Conservation (phyloP, 371 early-diverging fungal species). For the Lichtheimia ornata region DNA sequence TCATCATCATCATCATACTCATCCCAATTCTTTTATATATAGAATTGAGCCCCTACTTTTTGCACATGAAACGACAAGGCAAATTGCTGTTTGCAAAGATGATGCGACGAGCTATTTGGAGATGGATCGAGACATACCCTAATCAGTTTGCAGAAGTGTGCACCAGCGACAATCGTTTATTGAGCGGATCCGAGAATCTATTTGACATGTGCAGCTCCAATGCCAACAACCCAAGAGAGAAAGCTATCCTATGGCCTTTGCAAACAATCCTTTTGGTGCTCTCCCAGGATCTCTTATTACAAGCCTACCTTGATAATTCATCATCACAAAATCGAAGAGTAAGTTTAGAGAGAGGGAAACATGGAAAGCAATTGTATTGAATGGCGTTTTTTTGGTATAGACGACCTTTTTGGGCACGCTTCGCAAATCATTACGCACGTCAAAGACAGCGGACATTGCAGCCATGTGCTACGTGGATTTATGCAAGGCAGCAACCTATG, state of each 20-base stretch:
- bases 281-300: conserved; percentile 72
- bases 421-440: conserved; percentile 61
- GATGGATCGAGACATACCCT: conserved; percentile 82
- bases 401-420: conserved; percentile 68
- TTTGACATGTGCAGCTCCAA: conserved; percentile 73
- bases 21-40: not conserved
- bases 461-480: conserved; percentile 79
- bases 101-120: conserved; percentile 80
- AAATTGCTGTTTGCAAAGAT: conserved; percentile 68
- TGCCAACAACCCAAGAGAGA: conserved; percentile 67
- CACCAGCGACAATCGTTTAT: conserved; percentile 58
- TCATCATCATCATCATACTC: not conserved
- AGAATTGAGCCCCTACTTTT: conserved; percentile 68
- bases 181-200: conserved; percentile 71
- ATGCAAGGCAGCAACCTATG: conserved; percentile 74
- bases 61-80: conserved; percentile 65
- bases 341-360: conserved; percentile 10
- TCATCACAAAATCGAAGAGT: conserved; percentile 38
- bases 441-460: conserved; percentile 69
- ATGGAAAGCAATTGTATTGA: not conserved
- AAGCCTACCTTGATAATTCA: conserved; percentile 47
- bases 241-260: conserved; percentile 79
- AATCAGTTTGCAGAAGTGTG: conserved; percentile 69
- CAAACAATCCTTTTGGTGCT: conserved; percentile 76
- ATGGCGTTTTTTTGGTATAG: conserved; percentile 21